Evolutionary conservation across 371 early-diverging fungal genomes (phyloP).

Genomic region (Coelomomyces lativittatus): DNA sequence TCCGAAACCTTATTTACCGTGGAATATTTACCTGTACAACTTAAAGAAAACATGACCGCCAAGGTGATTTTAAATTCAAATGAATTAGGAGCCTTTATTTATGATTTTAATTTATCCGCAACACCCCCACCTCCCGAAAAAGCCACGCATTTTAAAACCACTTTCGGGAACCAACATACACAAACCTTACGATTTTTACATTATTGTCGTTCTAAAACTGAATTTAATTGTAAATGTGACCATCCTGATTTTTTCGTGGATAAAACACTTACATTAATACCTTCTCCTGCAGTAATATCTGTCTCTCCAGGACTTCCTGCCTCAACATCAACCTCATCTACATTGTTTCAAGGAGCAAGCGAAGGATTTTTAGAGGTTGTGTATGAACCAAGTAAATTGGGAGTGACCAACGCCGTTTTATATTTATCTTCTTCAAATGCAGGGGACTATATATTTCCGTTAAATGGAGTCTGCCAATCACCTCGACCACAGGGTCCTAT

Average conservation of each 20-base stretch:
- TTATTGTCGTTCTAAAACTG: conserved; percentile 21
- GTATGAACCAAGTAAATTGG: conserved; percentile 37
- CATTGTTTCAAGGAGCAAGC: background rate
- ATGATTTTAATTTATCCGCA: conserved; percentile 16
- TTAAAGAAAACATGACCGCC: conserved; percentile 10
- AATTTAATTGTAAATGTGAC: conserved; percentile 21
- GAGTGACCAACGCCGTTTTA: conserved; percentile 18
- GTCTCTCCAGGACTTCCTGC: background rate
- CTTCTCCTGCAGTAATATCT: background rate
- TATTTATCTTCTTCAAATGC: conserved; percentile 14
- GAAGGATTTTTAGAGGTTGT: conserved; percentile 23
- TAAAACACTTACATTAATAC: conserved; percentile 17
- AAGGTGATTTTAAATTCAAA: conserved; percentile 9
- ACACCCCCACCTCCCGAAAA: conserved; percentile 13
- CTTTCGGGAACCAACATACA: conserved; percentile 19
- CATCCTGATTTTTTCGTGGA: conserved; percentile 25
- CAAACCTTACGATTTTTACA: conserved; percentile 29
- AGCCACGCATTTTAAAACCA: conserved; percentile 25
- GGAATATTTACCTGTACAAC: conserved; percentile 25
- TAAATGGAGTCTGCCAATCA: conserved; percentile 20
- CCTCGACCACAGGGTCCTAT: conserved; percentile 39
- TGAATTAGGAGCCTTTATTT: conserved; percentile 26
- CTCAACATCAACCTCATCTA: background rate
- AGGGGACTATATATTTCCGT: conserved; percentile 31
- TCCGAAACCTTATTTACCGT: conserved; percentile 5